Evolutionary conservation across 1,284 basidiomycete genomes (phyloP).

Genomic region (Apiotrichum gracile): DNA sequence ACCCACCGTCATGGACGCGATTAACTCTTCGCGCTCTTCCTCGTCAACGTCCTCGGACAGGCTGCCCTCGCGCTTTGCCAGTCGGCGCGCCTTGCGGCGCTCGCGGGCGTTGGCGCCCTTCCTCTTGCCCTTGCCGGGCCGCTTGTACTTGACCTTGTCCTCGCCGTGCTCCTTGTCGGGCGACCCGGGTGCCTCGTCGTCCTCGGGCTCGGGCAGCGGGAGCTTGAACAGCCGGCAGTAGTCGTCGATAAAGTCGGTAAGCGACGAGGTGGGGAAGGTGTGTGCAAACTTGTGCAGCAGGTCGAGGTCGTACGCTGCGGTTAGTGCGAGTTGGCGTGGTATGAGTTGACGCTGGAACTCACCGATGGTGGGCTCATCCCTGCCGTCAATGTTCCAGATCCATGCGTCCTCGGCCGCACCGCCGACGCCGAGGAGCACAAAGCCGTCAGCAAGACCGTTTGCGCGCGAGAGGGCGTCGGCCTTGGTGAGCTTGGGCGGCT

Average conservation of each 20-base stretch:
- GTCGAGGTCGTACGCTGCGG: slow-evolving; percentile 57
- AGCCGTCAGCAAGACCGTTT: slow-evolving; percentile 42
- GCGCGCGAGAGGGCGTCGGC: slow-evolving; percentile 42
- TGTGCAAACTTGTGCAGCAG: slow-evolving; percentile 61
- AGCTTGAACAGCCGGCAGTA: slow-evolving; percentile 64
- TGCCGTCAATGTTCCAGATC: slow-evolving; percentile 64
- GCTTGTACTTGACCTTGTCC: slow-evolving; percentile 18
- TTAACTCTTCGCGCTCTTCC: slow-evolving; percentile 42
- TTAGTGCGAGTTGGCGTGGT: no score
- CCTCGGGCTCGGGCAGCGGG: slow-evolving; percentile 50
- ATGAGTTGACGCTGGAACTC: slow-evolving; percentile 33
- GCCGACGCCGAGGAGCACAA: slow-evolving; percentile 40
- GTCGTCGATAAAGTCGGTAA: slow-evolving; percentile 59
- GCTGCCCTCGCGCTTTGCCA: slow-evolving; percentile 29
- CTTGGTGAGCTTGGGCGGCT: slow-evolving; percentile 50
- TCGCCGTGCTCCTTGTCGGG: slow-evolving; percentile 28
- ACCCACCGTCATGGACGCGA: slow-evolving; percentile 31
- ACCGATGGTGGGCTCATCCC: slow-evolving; percentile 66
- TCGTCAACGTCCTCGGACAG: slow-evolving; percentile 36
- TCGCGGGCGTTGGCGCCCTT: slow-evolving; percentile 30
- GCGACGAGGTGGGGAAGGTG: slow-evolving; percentile 60
- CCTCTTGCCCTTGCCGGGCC: slow-evolving; percentile 9
- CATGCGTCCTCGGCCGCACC: slow-evolving; percentile 37
- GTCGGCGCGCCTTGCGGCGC: slow-evolving; percentile 24
- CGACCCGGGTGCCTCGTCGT: slow-evolving; percentile 35